Conservation (phyloP, 306 rosid genomes). For the Trifolium fragiferum region DNA sequence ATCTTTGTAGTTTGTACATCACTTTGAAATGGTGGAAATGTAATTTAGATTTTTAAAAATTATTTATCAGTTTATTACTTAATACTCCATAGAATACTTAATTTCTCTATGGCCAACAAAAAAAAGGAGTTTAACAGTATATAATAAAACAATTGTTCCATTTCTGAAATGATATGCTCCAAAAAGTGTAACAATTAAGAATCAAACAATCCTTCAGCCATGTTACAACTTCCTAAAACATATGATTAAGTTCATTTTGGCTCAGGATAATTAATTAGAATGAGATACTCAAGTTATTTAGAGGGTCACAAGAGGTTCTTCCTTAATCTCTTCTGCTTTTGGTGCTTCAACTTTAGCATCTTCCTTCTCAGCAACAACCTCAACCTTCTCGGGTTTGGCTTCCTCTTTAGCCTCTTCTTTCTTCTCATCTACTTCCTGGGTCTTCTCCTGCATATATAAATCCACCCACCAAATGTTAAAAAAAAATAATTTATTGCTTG, state of each 20-base stretch:
- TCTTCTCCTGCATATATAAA: conserved; percentile 42
- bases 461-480: background rate
- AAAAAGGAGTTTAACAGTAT: background rate
- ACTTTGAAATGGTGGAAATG: too few species aligned
- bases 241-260: background rate
- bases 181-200: conserved; percentile 27
- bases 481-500: too few species aligned
- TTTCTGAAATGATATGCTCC: conserved; percentile 23
- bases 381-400: conserved; percentile 40
- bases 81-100: background rate
- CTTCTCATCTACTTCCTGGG: conserved; percentile 41
- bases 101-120: background rate
- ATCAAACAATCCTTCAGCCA: background rate
- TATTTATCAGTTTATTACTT: background rate
- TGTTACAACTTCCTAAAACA: conserved; percentile 30
- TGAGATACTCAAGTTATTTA: background rate
- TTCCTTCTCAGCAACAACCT: conserved; percentile 30
- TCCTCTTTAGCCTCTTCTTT: conserved; percentile 42
- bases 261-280: conserved; percentile 1
- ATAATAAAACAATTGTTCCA: background rate
- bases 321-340: conserved; percentile 22
- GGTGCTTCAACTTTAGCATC: conserved; percentile 12
- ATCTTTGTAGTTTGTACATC: too few species aligned
- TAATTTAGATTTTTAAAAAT: too few species aligned
- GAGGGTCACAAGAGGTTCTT: conserved; percentile 35